phyloP scores from a whole-genome alignment of 1,139 yeast genomes.

The Candida tetrigidarum region DNA sequence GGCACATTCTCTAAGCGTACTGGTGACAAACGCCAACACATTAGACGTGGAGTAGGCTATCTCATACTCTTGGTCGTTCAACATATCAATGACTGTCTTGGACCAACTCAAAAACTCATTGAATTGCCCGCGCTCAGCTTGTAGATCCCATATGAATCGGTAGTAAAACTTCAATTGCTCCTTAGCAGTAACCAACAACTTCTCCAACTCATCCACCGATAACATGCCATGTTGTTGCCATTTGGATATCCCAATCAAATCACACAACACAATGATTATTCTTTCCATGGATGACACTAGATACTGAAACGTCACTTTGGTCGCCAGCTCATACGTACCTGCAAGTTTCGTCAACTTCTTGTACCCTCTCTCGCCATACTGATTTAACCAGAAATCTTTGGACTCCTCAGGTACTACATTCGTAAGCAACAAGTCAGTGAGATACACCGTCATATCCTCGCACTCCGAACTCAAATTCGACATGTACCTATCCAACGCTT shows the following conservation, averaged over 20 bases:
- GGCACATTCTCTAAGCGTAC: slow-evolving; percentile 28
- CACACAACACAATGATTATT: slow-evolving; percentile 51
- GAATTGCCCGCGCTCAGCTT: slow-evolving; percentile 56
- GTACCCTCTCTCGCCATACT: slow-evolving; percentile 70
- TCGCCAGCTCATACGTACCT: slow-evolving; percentile 49
- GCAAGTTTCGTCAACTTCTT: slow-evolving; percentile 62
- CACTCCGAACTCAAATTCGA: slow-evolving; percentile 16
- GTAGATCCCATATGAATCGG: slow-evolving; percentile 48
- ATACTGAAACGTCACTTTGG: slow-evolving; percentile 51
- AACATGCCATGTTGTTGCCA: slow-evolving; percentile 33
- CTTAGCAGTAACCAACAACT: slow-evolving; percentile 24
- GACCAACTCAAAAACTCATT: slow-evolving; percentile 57
- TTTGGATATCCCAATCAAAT: slow-evolving; percentile 48
- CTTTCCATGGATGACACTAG: slow-evolving; percentile 63
- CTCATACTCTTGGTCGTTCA: slow-evolving; percentile 19
- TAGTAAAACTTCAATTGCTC: slow-evolving; percentile 39
- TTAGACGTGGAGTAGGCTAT: slow-evolving; percentile 20
- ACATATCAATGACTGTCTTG: slow-evolving; percentile 37
- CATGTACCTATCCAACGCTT: slow-evolving; percentile 40
- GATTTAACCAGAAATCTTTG: slow-evolving; percentile 49
- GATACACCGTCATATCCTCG: slow-evolving; percentile 15
- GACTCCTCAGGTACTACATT: slow-evolving; percentile 52
- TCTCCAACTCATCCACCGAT: slow-evolving; percentile 3
- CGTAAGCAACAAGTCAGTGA: slow-evolving; percentile 59
- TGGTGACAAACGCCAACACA: slow-evolving; percentile 35